Evolutionary conservation across 768 basidiomycete species (phyloP), one percentile per base, ranked within the genome.

Genomic region (Leccinum uliginosum): DNA sequence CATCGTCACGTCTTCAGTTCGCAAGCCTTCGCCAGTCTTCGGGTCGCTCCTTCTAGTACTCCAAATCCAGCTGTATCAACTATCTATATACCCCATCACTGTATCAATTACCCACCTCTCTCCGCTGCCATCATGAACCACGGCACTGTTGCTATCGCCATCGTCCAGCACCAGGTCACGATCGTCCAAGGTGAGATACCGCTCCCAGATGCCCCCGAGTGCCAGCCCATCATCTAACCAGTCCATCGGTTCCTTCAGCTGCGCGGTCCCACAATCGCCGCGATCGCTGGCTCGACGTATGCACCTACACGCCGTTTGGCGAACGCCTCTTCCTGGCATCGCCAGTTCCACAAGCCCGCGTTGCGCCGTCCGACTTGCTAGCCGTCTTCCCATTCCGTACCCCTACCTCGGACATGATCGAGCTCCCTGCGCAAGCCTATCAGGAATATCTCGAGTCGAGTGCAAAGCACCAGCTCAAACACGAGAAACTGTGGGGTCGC

Each of bases 81-180:
- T 57, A 58, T 43, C 50, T 15, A 40, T 40, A 21, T 43, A 43
- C 40, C n/a, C 15, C n/a, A 24, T 34, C 27, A 17, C 57, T 64
- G 62, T 61, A 66, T 65, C 63, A 53, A 53, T 40, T 44, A 58
- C 10, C 38, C n/a, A 8, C 40, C 23, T 54, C 38, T 38, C 47
- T 46, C 38, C 29, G 72, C 19, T 19, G 2, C 71, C 30, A 77
- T 58, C 34, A 67, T 84, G 76, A 71, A 79, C 62, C 70, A 81
- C 66, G 84, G 87, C 52, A 78, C 81, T 40, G 72, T 87, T 57
- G 87, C 86, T 51, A 80, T 89, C 55, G 87, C 87, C 23, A 65
- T 88, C 56, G 84, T 89, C 47, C 82, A 84, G 61, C 82, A 80
- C 63, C 81, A 84, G 66, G 82, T 89, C 32, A 81, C 80, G 76